phyloP scores from a whole-genome alignment of 805 yeast species.

The Clavispora fructus region DNA sequence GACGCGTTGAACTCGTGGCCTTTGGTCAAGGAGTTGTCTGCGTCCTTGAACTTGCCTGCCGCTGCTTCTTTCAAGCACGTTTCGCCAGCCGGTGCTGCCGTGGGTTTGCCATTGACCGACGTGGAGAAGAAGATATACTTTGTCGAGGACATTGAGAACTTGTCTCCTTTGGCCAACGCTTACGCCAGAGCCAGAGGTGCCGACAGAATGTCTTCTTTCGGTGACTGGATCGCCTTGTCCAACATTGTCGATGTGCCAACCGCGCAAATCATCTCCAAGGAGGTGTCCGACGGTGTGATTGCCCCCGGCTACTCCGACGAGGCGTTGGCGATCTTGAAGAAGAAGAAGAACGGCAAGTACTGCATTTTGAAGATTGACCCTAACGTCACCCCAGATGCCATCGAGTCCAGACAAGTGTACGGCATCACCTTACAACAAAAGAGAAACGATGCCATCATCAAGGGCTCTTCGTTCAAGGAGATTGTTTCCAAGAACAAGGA shows the following conservation, averaged over 20 bases:
- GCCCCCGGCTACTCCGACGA: constrained; percentile 95
- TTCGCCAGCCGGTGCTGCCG: constrained; percentile 98
- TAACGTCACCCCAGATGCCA: constrained; percentile 71
- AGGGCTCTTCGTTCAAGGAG: constrained; percentile 84
- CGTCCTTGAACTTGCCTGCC: constrained; percentile 91
- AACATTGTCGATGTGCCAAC: constrained; percentile 95
- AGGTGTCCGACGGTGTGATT: constrained; percentile 97
- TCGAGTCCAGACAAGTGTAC: constrained; percentile 92
- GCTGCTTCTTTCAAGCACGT: constrained; percentile 99
- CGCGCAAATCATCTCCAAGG: constrained; percentile 94
- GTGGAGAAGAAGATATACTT: constrained; percentile 93
- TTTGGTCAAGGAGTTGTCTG: constrained; percentile 91
- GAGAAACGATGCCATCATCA: constrained; percentile 96
- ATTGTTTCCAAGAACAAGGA: constrained; percentile 82
- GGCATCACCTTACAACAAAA: constrained; percentile 95
- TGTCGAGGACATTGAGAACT: constrained; percentile 88
- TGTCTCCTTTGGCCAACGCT: constrained; percentile 95
- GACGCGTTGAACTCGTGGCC: constrained; percentile 99
- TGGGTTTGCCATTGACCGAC: constrained; percentile 88
- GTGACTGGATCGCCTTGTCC: constrained; percentile 96
- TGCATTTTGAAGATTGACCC: constrained; percentile 96
- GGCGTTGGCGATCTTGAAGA: constrained; percentile 81
- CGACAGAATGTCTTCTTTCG: constrained; percentile 98
- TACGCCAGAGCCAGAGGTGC: constrained; percentile 99
- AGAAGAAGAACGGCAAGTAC: constrained; percentile 97